phyloP scores from a whole-genome alignment of 2,329 filamentous ascomycete species.

The Sordariomycetes sp. region DNA sequence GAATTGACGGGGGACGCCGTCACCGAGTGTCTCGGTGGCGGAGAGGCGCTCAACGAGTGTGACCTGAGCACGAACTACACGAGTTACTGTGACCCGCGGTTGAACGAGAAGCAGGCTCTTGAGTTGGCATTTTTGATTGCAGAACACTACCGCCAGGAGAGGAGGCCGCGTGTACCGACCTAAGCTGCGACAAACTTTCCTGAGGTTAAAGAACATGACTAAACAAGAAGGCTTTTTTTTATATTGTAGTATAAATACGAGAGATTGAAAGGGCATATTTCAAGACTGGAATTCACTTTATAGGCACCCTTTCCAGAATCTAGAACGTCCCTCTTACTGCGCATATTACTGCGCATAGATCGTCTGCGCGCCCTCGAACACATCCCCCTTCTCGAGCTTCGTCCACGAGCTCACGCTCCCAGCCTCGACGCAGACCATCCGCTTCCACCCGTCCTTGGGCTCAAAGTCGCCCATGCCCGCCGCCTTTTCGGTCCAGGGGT shows the following conservation, averaged over 20 bases:
- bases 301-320: neutral
- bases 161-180: slow-evolving; percentile 9
- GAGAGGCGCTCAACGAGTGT: slow-evolving; percentile 75
- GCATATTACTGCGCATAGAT: slow-evolving; percentile 19
- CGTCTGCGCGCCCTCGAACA: slow-evolving; percentile 51
- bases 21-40: slow-evolving; percentile 90
- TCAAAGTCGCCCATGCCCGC: slow-evolving; percentile 75
- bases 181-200: neutral
- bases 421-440: slow-evolving; percentile 92
- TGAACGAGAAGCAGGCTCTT: slow-evolving; percentile 96
- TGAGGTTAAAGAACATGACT: neutral
- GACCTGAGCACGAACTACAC: slow-evolving; percentile 88
- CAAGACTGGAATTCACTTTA: neutral
- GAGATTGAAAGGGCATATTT: neutral
- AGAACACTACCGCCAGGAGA: slow-evolving; percentile 52
- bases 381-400: slow-evolving; percentile 69
- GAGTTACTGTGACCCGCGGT: slow-evolving; percentile 85
- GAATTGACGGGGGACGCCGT: slow-evolving; percentile 94
- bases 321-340: neutral
- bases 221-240: neutral
- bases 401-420: slow-evolving; percentile 76
- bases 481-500: slow-evolving; percentile 85
- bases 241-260: neutral
- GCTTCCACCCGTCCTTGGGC: slow-evolving; percentile 81
- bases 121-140: slow-evolving; percentile 92